Evolutionary conservation across 352 stramenopile genomes (phyloP).

Genomic region (Globisporangium recalcitrans): DNA sequence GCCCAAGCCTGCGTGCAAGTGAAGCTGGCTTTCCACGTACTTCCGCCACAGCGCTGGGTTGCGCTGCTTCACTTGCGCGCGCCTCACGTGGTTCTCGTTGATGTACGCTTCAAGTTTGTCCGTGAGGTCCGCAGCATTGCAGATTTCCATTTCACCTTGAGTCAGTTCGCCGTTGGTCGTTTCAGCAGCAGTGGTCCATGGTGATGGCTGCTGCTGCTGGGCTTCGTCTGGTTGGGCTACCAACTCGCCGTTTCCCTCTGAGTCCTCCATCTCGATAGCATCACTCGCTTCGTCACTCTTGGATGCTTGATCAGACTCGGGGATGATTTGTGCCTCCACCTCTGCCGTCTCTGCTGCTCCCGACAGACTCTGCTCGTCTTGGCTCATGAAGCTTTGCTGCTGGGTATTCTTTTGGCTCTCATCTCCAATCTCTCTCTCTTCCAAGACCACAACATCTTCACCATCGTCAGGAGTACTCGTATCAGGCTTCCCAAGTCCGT

Average conservation of each 20-base stretch:
- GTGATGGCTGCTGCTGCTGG: not conserved
- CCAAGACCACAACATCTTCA: not conserved
- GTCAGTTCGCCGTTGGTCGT: not conserved
- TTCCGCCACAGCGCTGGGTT: conserved; percentile 41
- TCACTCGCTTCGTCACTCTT: too few relatives aligned
- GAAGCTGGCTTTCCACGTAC: conserved; percentile 31
- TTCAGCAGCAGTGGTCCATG: not conserved
- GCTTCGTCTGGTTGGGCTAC: not conserved
- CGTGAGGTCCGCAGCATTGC: conserved; percentile 7
- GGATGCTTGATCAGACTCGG: too few relatives aligned
- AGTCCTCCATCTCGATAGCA: too few relatives aligned
- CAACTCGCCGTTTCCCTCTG: not conserved
- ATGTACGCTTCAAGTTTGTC: conserved; percentile 32
- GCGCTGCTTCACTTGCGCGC: conserved; percentile 24
- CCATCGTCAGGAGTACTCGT: not conserved
- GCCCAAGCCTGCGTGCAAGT: conserved; percentile 16
- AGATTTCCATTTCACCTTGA: conserved; percentile 2
- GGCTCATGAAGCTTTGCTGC: not conserved
- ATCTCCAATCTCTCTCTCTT: not conserved
- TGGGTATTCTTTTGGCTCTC: not conserved
- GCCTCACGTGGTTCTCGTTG: conserved; percentile 23
- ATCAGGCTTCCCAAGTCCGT: not conserved
- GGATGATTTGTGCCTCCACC: too few relatives aligned
- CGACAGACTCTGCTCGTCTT: not conserved
- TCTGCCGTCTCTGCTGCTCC: not conserved